A percentile compares a stretch with the other conserved stretches of the same genome.
Evolutionary conservation across 2,329 filamentous ascomycete genomes (phyloP).

Genomic region (Curvularia sp.): DNA sequence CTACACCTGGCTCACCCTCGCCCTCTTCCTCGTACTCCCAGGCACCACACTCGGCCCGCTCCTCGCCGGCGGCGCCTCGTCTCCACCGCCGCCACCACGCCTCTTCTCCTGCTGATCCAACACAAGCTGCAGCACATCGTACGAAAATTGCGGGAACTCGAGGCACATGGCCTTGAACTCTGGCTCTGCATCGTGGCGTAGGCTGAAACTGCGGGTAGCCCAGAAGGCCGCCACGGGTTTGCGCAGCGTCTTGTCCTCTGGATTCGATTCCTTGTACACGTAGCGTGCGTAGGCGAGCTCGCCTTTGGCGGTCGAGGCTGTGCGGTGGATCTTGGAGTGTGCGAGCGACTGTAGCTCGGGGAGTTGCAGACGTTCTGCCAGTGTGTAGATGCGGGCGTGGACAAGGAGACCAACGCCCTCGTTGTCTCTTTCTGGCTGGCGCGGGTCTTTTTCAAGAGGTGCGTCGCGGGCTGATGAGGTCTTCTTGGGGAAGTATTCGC

Average conservation of each 20-base stretch:
- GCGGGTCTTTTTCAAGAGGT: slow-evolving; percentile 72
- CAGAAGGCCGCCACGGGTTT: slow-evolving; percentile 89
- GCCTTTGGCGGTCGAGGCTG: slow-evolving; percentile 84
- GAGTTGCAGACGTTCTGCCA: slow-evolving; percentile 78
- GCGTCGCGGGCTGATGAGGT: slow-evolving; percentile 68
- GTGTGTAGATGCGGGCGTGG: slow-evolving; percentile 87
- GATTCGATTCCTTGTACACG: slow-evolving; percentile 78
- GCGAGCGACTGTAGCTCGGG: slow-evolving; percentile 75
- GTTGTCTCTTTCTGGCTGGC: slow-evolving; percentile 71
- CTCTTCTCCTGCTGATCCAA: slow-evolving; percentile 59
- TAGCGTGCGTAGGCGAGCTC: slow-evolving; percentile 93
- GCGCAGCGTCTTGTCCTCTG: slow-evolving; percentile 75
- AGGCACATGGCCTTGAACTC: slow-evolving; percentile 87
- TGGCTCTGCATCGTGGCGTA: slow-evolving; percentile 83
- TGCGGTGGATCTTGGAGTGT: slow-evolving; percentile 89
- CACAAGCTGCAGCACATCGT: slow-evolving; percentile 80
- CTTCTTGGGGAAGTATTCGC: slow-evolving; percentile 79
- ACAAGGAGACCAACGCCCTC: slow-evolving; percentile 84
- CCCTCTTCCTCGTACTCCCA: slow-evolving; percentile 43
- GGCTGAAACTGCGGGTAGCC: slow-evolving; percentile 79
- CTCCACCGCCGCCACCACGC: slow-evolving; percentile 22
- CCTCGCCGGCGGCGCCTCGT: slow-evolving; percentile 12
- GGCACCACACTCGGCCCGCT: slow-evolving; percentile 50
- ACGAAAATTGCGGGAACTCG: slow-evolving; percentile 90
- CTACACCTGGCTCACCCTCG: slow-evolving; percentile 40